Evolutionary conservation across 495 filamentous ascomycete genomes (phyloP), one percentile per base, ranked within the genome.

Genomic region (Echria macrotheca): DNA sequence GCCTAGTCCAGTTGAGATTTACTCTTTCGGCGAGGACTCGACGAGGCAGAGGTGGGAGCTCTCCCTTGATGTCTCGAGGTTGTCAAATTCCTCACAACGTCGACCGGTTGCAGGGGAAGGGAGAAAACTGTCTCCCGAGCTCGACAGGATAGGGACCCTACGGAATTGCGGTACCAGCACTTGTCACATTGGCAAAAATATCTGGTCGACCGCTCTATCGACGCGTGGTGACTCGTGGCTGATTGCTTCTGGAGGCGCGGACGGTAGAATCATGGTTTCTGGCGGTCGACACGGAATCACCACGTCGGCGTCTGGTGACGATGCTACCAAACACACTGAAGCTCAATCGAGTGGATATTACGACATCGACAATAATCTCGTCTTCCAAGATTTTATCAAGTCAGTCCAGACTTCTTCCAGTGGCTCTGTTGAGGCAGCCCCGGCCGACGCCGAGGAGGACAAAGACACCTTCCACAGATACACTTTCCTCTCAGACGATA

Each of bases 221-320:
- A 53, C 26, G 11, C 45, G 43, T 6, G 49, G 58, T 23, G 50
- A 64, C 5, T 61, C 47, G 9, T 46, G 62, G 2, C 42, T 79
- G 0, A 60, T 94, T 50, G 81, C 81, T n/a, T 91, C 86, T 32
- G 93, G 91, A 2, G 93, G 88, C n/a, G 82, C 85, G 15, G 93
- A 98, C 70, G 86, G 90, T 10, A 69, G 77, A 50, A 66, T 80
- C 21, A 66, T 61, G 0, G 47, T 77, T 8, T 58, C 74, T 36
- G 58, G 67, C 5, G 58, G 63, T 29, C 46, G 44, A 1, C 19
- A 15, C 26, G 8, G 37, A 41, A 2, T 6, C 2, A 4, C 46
- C 44, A 12, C 19, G 38, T 12, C 39, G 22, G n/a, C 10, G 25
- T 9, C 33, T 37, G 5, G 33, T 9, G 8, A 8, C 7, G 14